Base-by-base conservation (phyloP, 2,329 filamentous ascomycete species). In the Penicillium glabrum region DNA sequence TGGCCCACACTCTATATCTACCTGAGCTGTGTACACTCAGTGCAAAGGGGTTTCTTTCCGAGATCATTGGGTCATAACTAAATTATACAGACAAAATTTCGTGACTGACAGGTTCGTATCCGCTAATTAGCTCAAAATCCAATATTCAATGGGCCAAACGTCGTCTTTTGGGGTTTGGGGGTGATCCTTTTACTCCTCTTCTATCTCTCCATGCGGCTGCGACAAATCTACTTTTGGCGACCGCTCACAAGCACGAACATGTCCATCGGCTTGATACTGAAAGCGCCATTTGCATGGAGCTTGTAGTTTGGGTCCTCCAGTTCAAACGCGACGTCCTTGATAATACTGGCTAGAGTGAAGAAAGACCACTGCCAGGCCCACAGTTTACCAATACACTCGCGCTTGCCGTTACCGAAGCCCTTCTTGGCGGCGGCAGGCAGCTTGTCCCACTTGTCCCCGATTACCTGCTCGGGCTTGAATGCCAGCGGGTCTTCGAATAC, bases 291-390 rank as follows among this genome's bases (percentile, higher is more conserved):
- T 74, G 65, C 69, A 46, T 68, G 67, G 1, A 74, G 63, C 35
- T 67, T 46, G 57, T 78, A 77, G 1, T 58, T 75, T 1, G 86
- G 81, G 61, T 91, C 83, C 45, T 82, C 83, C 47, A 86, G 68
- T 51, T 80, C 78, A 54, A 92, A 83, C 60, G 90, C 82, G 8
- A 53, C 44, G 13, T 88, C 89, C 65, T 89, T 87, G 55, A 92
- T 75, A 7, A 91, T 72, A 60, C 86, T 80, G 0, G 86, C 83
- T 60, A 87, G 76, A 7, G 82, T 80, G 7, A 90, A 74, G 13
- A 89, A 69, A 1, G 83, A 81, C 75, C 92, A 90, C 67, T 92
- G 88, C 86, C 86, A 89, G 1, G 89, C 89, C 70, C 91, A 92
- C 0, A 82, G 79, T 7, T 86, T 78, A 1, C 90, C 89, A 55